These are phyloP conservation scores for Rhinocladiella mackenziei DNA, from an alignment of 2,329 filamentous ascomycete species.

Conservation along the genomic window DNA sequence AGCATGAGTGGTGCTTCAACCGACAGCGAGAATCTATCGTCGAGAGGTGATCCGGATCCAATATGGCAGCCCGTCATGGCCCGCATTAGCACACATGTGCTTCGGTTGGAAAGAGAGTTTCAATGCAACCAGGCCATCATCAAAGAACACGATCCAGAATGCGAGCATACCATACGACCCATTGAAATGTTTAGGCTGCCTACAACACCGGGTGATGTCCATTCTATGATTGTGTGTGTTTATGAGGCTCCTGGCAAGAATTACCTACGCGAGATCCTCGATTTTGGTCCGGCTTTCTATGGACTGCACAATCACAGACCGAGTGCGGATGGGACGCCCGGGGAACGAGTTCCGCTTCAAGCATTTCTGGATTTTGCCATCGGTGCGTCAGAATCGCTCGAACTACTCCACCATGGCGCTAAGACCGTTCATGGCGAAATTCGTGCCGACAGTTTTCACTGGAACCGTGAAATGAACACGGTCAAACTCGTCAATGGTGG, in stretches of 20 bases:
- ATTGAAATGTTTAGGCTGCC: conserved; percentile 73
- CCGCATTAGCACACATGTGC: conserved; percentile 73
- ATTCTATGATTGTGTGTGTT: conserved; percentile 70
- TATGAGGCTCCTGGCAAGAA: conserved; percentile 76
- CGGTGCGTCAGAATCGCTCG: conserved; percentile 77
- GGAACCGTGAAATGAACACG: conserved; percentile 63
- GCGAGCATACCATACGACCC: conserved; percentile 72
- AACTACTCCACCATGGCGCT: conserved; percentile 85
- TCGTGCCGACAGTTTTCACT: conserved; percentile 85
- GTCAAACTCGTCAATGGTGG: conserved; percentile 84
- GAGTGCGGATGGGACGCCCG: conserved; percentile 45
- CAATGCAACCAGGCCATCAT: conserved; percentile 74
- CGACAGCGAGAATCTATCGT: conserved; percentile 43
- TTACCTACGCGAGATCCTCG: conserved; percentile 63
- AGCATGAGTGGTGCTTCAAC: conserved; percentile 48
- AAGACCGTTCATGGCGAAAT: conserved; percentile 88
- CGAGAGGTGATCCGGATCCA: conserved; percentile 37
- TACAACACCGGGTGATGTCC: conserved; percentile 64
- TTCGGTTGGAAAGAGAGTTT: conserved; percentile 82
- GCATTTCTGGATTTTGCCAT: conserved; percentile 88
- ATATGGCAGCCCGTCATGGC: conserved; percentile 66
- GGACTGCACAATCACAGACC: conserved; percentile 47
- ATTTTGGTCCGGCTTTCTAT: conserved; percentile 72
- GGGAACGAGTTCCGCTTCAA: conserved; percentile 63
- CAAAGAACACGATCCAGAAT: conserved; percentile 65